These are phyloP conservation scores for Dittrichia graveolens DNA, from an alignment of 129 eudicot species.

Conservation along the genomic window DNA sequence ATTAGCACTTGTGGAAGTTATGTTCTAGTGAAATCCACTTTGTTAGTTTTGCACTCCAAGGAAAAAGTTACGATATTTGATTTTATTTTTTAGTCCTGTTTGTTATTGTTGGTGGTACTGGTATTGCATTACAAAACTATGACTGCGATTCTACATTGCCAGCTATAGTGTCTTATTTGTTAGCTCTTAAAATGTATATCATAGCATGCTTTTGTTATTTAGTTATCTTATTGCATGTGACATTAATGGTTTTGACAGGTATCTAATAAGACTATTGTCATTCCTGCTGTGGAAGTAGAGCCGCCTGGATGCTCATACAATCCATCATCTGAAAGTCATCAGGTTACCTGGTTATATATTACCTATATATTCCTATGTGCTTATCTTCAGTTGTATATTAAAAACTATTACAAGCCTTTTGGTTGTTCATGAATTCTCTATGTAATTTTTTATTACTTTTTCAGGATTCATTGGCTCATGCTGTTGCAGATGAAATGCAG, in stretches of 20 bases:
- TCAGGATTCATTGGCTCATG: constrained; percentile 74
- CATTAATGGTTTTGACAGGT: constrained; percentile 39
- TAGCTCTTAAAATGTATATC: background rate
- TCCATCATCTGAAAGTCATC: constrained; percentile 77
- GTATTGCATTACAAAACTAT: background rate
- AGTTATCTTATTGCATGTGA: constrained; percentile 5
- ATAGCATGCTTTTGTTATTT: background rate
- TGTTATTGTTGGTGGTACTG: constrained; percentile 7
- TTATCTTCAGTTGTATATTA: background rate
- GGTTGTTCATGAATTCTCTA: background rate
- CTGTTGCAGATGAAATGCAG: constrained; percentile 97
- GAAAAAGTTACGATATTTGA: background rate
- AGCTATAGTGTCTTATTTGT: background rate
- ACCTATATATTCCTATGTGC: background rate
- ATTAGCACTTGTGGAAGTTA: background rate
- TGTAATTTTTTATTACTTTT: background rate
- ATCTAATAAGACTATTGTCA: constrained; percentile 50
- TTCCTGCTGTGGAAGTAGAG: constrained; percentile 95
- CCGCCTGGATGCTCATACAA: constrained; percentile 92
- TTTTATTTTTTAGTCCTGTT: constrained; percentile 1
- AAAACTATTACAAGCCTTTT: background rate
- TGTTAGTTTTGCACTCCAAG: constrained; percentile 6
- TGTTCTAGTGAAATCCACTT: background rate
- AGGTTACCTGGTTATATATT: constrained; percentile 43
- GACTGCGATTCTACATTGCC: constrained; percentile 2